Evolutionary conservation across 768 basidiomycete species (phyloP).

Genomic region (Suillus lakei): DNA sequence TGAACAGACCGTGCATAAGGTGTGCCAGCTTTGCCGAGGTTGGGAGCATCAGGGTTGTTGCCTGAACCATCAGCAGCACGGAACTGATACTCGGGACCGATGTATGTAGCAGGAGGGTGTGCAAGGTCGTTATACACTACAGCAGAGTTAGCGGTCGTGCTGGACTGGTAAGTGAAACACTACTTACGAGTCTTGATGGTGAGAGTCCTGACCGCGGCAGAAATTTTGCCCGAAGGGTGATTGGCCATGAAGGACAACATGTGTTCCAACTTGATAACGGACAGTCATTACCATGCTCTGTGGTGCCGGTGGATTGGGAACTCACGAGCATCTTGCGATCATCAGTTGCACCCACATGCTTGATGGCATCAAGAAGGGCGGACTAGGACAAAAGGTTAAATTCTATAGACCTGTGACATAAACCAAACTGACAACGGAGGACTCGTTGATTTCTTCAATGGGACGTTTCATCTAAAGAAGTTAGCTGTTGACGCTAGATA

Average conservation of each 20-base stretch:
- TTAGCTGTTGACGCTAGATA: background rate
- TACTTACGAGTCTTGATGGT: constrained; percentile 60
- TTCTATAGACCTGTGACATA: background rate
- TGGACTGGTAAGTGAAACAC: background rate
- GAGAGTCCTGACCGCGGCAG: constrained; percentile 43
- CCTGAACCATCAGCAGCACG: constrained; percentile 76
- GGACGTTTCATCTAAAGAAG: constrained; percentile 31
- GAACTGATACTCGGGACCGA: constrained; percentile 67
- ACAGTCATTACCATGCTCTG: background rate
- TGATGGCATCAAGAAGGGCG: constrained; percentile 62
- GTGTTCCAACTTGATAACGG: constrained; percentile 66
- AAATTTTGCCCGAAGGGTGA: constrained; percentile 50
- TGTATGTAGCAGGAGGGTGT: constrained; percentile 75
- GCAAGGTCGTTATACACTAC: constrained; percentile 82
- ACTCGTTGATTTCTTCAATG: constrained; percentile 35
- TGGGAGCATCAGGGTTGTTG: constrained; percentile 74
- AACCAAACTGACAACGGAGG: constrained; percentile 24
- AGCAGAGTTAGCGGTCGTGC: constrained; percentile 1
- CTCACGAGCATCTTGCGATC: constrained; percentile 79
- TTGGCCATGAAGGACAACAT: constrained; percentile 64
- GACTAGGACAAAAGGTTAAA: constrained; percentile 41
- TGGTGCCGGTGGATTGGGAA: constrained; percentile 4
- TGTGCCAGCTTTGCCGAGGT: constrained; percentile 77
- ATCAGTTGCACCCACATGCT: constrained; percentile 66
- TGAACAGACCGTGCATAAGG: constrained; percentile 88